Base-by-base conservation (phyloP, 2,329 filamentous ascomycete genomes). In the Sporothrix dimorphospora region DNA sequence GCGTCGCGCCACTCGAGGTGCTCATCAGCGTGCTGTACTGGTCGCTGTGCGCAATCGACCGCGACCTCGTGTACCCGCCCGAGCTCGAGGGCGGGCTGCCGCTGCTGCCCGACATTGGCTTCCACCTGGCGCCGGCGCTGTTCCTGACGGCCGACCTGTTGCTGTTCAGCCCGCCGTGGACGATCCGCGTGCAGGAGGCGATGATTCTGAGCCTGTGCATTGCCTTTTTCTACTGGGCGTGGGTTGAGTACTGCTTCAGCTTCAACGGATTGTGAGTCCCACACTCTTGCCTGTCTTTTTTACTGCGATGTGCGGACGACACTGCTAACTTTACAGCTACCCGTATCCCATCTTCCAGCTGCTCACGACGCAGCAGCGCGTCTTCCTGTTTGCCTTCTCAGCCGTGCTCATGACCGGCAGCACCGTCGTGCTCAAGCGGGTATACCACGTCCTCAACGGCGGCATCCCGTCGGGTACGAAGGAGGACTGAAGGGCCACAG, bases 311-410 rank as follows among this genome's bases (percentile, higher is more conserved):
- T 38, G 24, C n/a, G n/a, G n/a, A n/a, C n/a, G n/a, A n/a, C 30
- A 5, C n/a, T 24, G 9, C 71, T 72, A 55, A 69, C 40, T 8
- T 70, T 27, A 70, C 69, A 92, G 90, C 84, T 97, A 97, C 76
- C 94, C 94, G 0, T 97, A 98, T 80, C 94, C 94, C 1, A 86
- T 97, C 34, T 95, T 98, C 75, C 90, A 85, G 9, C 79, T 92
- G 59, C 82, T 97, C 55, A 86, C 84, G 67, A 91, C 89, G 0
- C 79, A 83, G 66, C 90, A 94, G 78, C 87, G 94, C 24, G 82
- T 90, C 9, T 81, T 87, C 0, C 83, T 97, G 11, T 97, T 97
- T 76, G 85, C 85, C 0, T 82, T 88, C 21, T 92, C 92, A 55
- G 94, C 92, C 0, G 78, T 86, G 0, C 81, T 92, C 19, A 94